phyloP scores from a whole-genome alignment of 371 early-diverging fungal genomes.

The Mortierella sp. region DNA sequence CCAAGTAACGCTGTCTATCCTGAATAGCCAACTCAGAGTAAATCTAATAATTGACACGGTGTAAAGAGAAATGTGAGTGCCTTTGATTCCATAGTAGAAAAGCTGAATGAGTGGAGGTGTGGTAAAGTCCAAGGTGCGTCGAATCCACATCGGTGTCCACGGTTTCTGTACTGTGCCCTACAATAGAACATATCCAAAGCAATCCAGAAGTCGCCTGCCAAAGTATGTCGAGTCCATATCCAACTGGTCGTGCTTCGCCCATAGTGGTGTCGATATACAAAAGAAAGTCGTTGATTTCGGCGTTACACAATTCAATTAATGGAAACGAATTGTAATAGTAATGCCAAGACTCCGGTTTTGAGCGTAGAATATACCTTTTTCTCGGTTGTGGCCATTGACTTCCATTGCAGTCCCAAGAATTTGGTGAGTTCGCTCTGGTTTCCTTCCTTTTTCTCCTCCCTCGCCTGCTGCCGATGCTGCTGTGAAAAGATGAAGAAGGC shows the following conservation, averaged over 20 bases:
- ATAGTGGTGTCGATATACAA: background rate
- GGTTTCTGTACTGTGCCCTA: background rate
- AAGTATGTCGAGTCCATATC: background rate
- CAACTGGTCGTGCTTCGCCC: background rate
- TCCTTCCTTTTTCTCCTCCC: constrained; percentile 70
- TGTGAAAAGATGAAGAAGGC: constrained; percentile 79
- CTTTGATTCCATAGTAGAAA: background rate
- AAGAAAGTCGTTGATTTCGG: background rate
- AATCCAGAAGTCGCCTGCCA: background rate
- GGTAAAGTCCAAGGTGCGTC: background rate
- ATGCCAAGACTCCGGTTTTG: background rate
- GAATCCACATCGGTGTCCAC: background rate
- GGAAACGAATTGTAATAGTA: background rate
- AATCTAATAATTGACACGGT: constrained; percentile 15
- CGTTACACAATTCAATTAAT: constrained; percentile 16
- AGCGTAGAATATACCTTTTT: constrained; percentile 62
- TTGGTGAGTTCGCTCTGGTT: constrained; percentile 69
- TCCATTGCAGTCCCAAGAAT: constrained; percentile 71
- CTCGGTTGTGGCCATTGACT: constrained; percentile 66
- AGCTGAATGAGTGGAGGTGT: background rate
- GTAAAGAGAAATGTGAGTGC: background rate
- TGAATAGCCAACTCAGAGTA: constrained; percentile 53
- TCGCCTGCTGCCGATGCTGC: constrained; percentile 71
- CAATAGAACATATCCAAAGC: background rate
- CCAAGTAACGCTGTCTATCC: constrained; percentile 35